Percentiles rank a stretch among this genome's conserved stretches.
Conservation (phyloP, 768 basidiomycete species). For the Trametes cingulata region DNA sequence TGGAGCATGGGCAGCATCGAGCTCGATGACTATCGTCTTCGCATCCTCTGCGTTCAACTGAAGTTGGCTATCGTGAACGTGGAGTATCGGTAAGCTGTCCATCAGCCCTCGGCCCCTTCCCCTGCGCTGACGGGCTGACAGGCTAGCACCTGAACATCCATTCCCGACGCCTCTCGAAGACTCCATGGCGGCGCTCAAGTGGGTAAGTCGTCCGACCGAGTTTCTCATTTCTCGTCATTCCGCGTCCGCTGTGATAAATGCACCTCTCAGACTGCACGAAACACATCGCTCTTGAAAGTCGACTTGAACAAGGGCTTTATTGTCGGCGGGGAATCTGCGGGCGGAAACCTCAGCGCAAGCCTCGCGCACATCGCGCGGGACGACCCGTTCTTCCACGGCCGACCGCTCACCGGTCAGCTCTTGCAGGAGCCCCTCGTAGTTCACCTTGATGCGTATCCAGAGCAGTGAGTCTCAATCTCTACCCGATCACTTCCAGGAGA, state of each 20-base stretch:
- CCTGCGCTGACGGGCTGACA: background rate
- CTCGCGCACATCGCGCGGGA: constrained; percentile 28
- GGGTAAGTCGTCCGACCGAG: constrained; percentile 12
- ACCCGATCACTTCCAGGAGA: too few species aligned
- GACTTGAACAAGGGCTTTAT: constrained; percentile 29
- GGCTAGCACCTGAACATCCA: constrained; percentile 31
- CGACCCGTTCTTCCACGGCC: constrained; percentile 27
- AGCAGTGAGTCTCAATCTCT: constrained; percentile 13
- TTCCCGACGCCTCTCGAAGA: constrained; percentile 28
- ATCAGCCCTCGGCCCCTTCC: too few species aligned
- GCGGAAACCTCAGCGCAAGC: constrained; percentile 27
- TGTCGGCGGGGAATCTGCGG: constrained; percentile 29
- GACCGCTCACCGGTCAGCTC: constrained; percentile 27
- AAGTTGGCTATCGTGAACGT: constrained; percentile 25
- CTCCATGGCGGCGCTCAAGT: constrained; percentile 26
- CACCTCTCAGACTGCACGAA: constrained; percentile 8
- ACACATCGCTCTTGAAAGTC: constrained; percentile 14
- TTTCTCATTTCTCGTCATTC: background rate
- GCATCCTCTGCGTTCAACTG: constrained; percentile 18
- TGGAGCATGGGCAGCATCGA: constrained; percentile 11
- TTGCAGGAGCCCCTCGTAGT: constrained; percentile 25
- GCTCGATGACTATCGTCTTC: constrained; percentile 24
- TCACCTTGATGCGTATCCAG: constrained; percentile 21
- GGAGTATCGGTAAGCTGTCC: constrained; percentile 12
- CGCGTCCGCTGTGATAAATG: background rate